phyloP scores from a whole-genome alignment of 192 early-diverging fungal species.

The Coemansia sp. region DNA sequence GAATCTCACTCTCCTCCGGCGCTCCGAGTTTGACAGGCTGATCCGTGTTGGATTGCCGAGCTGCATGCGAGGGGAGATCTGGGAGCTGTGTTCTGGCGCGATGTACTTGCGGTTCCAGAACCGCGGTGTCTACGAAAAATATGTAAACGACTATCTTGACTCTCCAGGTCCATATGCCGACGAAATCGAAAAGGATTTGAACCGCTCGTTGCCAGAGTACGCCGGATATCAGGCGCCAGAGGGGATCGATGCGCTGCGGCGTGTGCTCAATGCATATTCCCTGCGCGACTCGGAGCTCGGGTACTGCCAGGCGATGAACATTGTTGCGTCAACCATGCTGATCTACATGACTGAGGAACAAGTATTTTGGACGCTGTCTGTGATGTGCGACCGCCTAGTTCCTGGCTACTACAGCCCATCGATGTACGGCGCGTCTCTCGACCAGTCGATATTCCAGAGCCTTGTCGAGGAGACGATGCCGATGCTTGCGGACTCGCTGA shows the following conservation, averaged over 20 bases:
- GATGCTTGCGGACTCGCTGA: slow-evolving; percentile 79
- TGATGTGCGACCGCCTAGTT: slow-evolving; percentile 86
- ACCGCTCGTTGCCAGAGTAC: slow-evolving; percentile 93
- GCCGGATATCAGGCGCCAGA: slow-evolving; percentile 86
- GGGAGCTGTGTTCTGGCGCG: slow-evolving; percentile 90
- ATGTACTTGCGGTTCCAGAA: slow-evolving; percentile 87
- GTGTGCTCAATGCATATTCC: slow-evolving; percentile 86
- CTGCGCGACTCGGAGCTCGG: slow-evolving; percentile 89
- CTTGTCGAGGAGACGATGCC: slow-evolving; percentile 92
- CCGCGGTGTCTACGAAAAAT: slow-evolving; percentile 72
- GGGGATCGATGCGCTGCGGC: slow-evolving; percentile 91
- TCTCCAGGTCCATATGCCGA: slow-evolving; percentile 79
- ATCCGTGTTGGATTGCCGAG: slow-evolving; percentile 90
- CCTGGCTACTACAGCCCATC: slow-evolving; percentile 97
- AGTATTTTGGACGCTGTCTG: slow-evolving; percentile 93
- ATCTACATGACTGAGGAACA: slow-evolving; percentile 97
- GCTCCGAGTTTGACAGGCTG: slow-evolving; percentile 85
- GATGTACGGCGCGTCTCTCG: slow-evolving; percentile 96
- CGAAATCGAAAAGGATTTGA: slow-evolving; percentile 97
- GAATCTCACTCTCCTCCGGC: slow-evolving; percentile 82
- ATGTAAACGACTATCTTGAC: slow-evolving; percentile 64
- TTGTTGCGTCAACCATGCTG: slow-evolving; percentile 91
- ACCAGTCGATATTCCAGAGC: slow-evolving; percentile 93
- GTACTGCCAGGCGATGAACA: slow-evolving; percentile 99
- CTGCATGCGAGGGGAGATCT: slow-evolving; percentile 86